phyloP scores from a whole-genome alignment of 73 alveolate genomes.

The Paramecium caudatum region DNA sequence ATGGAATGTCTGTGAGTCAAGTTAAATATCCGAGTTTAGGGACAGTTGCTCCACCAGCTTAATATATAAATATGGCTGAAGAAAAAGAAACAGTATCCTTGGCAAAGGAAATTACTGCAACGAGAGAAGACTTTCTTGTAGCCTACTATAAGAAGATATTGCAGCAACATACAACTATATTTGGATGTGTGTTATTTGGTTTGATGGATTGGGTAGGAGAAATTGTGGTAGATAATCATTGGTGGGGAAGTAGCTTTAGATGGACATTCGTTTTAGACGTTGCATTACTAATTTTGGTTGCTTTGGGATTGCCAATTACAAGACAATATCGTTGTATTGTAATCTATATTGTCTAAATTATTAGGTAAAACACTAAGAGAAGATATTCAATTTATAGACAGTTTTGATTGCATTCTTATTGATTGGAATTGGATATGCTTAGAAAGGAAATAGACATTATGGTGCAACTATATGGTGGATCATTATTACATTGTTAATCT shows the following conservation, averaged over 20 bases:
- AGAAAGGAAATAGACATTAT: not conserved
- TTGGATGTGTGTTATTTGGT: not conserved
- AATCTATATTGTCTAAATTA: not conserved
- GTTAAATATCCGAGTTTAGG: not conserved
- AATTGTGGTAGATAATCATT: not conserved
- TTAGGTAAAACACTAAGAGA: not conserved
- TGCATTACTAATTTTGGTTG: not conserved
- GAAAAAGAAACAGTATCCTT: not conserved
- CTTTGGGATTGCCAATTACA: constrained; percentile 23
- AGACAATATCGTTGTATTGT: not conserved
- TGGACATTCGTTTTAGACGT: not conserved
- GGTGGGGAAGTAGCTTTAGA: not conserved
- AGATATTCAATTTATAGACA: not conserved
- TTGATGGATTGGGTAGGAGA: constrained; percentile 16
- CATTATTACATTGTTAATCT: not conserved
- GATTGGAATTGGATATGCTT: not conserved
- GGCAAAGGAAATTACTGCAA: too few species aligned
- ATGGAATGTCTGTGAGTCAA: not conserved
- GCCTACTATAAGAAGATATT: not conserved
- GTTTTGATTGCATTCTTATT: not conserved
- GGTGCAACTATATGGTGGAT: constrained; percentile 22
- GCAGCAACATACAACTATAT: not conserved
- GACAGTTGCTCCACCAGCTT: not conserved
- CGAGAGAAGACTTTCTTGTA: not conserved
- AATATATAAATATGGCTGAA: not conserved